phyloP scores from a whole-genome alignment of 768 basidiomycete species.

The Amylocystis lapponica region DNA sequence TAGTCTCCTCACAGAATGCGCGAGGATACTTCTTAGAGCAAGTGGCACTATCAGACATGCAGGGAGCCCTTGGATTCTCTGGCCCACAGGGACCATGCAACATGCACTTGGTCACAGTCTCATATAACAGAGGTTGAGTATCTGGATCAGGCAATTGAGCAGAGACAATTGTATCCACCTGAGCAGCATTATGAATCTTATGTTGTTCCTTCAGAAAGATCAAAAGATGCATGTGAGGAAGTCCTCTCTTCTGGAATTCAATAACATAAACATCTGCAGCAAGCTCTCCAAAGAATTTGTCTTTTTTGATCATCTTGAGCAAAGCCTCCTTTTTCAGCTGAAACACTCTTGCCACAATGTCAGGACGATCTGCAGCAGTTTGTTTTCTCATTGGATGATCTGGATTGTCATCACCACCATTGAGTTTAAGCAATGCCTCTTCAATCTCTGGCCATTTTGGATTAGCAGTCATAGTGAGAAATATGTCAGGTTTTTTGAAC shows the following conservation, averaged over 20 bases:
- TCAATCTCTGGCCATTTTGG: conserved; percentile 43
- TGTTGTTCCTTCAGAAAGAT: conserved; percentile 31
- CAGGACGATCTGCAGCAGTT: conserved; percentile 36
- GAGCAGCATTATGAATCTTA: conserved; percentile 30
- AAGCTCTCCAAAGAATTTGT: conserved; percentile 35
- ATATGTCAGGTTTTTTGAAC: conserved; percentile 36
- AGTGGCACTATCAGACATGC: conserved; percentile 32
- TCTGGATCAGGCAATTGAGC: conserved; percentile 39
- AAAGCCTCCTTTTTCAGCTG: conserved; percentile 32
- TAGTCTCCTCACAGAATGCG: conserved; percentile 28
- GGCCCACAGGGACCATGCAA: conserved; percentile 46
- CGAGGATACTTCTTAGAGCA: conserved; percentile 45
- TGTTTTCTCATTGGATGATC: too few species aligned
- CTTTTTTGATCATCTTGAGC: conserved; percentile 29
- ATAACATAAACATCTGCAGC: conserved; percentile 45
- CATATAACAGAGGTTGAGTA: conserved; percentile 33
- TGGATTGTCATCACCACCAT: conserved; percentile 15
- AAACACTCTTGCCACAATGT: conserved; percentile 43
- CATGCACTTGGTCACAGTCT: conserved; percentile 36
- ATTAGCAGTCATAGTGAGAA: conserved; percentile 50
- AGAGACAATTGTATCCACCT: conserved; percentile 35
- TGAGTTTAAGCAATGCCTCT: conserved; percentile 23
- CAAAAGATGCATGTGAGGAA: conserved; percentile 50
- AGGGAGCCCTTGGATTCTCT: too few species aligned
- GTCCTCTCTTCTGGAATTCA: conserved; percentile 53